Evolutionary conservation across 768 basidiomycete genomes (phyloP).

Genomic region (Collybia sp.): DNA sequence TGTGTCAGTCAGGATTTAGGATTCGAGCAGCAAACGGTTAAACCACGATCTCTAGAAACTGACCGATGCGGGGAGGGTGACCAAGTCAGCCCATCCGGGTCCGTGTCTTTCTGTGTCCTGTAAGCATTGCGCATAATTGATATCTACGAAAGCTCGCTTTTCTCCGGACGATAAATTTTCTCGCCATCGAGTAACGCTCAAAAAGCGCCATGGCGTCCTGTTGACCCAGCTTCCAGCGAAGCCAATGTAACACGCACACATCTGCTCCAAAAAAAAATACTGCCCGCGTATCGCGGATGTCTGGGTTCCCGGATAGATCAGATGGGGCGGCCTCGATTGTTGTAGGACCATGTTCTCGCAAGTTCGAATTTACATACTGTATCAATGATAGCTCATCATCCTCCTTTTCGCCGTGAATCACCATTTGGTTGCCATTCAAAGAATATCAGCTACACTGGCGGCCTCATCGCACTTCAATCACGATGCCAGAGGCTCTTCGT

Average conservation of each 20-base stretch:
- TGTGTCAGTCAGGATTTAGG: slow-evolving; percentile 9
- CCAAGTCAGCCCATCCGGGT: slow-evolving; percentile 98
- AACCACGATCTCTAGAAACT: slow-evolving; percentile 67
- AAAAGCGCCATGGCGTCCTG: slow-evolving; percentile 87
- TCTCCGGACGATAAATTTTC: slow-evolving; percentile 99
- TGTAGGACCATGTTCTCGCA: too few relatives aligned
- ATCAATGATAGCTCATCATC: too few relatives aligned
- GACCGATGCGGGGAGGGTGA: slow-evolving; percentile 74
- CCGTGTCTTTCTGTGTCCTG: slow-evolving; percentile 15
- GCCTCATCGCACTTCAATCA: too few relatives aligned
- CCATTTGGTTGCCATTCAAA: too few relatives aligned
- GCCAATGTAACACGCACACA: slow-evolving; percentile 56
- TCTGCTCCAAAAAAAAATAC: too few relatives aligned
- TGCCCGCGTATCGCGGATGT: too few relatives aligned
- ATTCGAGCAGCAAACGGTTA: background rate
- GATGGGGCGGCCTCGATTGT: too few relatives aligned
- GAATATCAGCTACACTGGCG: too few relatives aligned
- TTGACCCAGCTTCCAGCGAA: slow-evolving; percentile 86
- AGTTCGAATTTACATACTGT: too few relatives aligned
- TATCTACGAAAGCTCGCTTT: slow-evolving; percentile 74
- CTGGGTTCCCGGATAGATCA: too few relatives aligned
- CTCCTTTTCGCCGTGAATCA: too few relatives aligned
- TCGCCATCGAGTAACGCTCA: slow-evolving; percentile 93
- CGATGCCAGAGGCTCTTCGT: too few relatives aligned
- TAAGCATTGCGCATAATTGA: slow-evolving; percentile 3